Conservation (phyloP, 116 monocot genomes). For the Thalassia testudinum region DNA sequence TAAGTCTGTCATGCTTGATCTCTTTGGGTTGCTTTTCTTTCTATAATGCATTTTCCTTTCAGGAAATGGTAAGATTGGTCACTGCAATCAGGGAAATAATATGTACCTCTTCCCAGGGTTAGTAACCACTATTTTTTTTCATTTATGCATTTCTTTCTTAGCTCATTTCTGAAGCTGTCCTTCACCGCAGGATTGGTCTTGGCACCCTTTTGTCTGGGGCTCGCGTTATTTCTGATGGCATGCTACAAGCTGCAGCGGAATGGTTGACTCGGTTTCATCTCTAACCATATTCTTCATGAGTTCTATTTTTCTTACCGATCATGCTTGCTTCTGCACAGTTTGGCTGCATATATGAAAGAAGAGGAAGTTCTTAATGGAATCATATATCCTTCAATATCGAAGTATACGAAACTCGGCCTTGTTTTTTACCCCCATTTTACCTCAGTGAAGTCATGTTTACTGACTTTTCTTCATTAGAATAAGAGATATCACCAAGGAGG, state of each 20-base stretch:
- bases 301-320: not conserved
- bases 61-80: slow-evolving; percentile 89
- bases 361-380: slow-evolving; percentile 76
- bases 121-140: slow-evolving; percentile 8
- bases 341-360: slow-evolving; percentile 94
- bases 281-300: not conserved
- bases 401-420: slow-evolving; percentile 30
- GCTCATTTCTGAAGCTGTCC: not conserved
- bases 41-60: slow-evolving; percentile 5
- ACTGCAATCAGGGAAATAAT: slow-evolving; percentile 92
- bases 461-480: slow-evolving; percentile 28
- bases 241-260: slow-evolving; percentile 98
- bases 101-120: slow-evolving; percentile 99
- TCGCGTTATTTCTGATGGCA: slow-evolving; percentile 84
- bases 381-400: slow-evolving; percentile 89
- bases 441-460: not conserved
- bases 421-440: not conserved
- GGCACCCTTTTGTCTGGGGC: slow-evolving; percentile 96
- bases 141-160: slow-evolving; percentile 2
- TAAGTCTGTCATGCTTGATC: too few relatives aligned
- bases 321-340: slow-evolving; percentile 18
- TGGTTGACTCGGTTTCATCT: slow-evolving; percentile 39
- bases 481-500: slow-evolving; percentile 84
- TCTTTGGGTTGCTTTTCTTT: not conserved
- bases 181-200: slow-evolving; percentile 66